A percentile compares a stretch with the other conserved stretches of the same genome.
Conservation (phyloP, 306 rosid genomes). For the Fagus crenata region DNA sequence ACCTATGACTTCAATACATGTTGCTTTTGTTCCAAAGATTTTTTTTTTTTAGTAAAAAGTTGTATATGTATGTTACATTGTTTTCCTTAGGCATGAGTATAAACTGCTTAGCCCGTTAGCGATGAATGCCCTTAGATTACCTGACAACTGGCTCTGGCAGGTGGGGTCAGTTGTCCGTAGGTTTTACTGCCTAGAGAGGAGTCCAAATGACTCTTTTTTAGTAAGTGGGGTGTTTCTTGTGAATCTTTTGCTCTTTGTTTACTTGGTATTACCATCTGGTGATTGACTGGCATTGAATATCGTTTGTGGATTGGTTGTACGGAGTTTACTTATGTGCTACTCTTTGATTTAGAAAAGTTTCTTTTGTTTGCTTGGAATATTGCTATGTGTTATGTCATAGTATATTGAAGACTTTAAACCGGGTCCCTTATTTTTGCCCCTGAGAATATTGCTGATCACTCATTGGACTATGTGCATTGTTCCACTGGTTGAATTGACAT, state of each 20-base stretch:
- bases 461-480: not conserved
- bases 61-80: not conserved
- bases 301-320: not conserved
- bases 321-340: not conserved
- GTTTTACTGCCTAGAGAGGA: too few relatives aligned
- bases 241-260: too few relatives aligned
- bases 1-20: too few relatives aligned
- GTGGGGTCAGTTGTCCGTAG: too few relatives aligned
- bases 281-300: not conserved
- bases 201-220: too few relatives aligned
- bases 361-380: not conserved
- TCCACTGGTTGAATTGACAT: constrained; percentile 18
- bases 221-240: too few relatives aligned
- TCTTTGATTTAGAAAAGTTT: not conserved
- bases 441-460: not conserved
- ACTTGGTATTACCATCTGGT: not conserved
- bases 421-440: not conserved
- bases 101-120: too few relatives aligned
- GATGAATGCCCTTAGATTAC: too few relatives aligned
- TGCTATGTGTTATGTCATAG: not conserved
- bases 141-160: too few relatives aligned
- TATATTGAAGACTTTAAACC: not conserved
- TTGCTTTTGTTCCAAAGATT: not conserved
- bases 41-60: not conserved
- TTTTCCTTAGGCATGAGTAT: not conserved